A percentile compares a stretch with the other conserved stretches of the same genome.
Evolutionary conservation across 2,329 filamentous ascomycete genomes (phyloP).

Genomic region (Sporothrix brasiliensis): DNA sequence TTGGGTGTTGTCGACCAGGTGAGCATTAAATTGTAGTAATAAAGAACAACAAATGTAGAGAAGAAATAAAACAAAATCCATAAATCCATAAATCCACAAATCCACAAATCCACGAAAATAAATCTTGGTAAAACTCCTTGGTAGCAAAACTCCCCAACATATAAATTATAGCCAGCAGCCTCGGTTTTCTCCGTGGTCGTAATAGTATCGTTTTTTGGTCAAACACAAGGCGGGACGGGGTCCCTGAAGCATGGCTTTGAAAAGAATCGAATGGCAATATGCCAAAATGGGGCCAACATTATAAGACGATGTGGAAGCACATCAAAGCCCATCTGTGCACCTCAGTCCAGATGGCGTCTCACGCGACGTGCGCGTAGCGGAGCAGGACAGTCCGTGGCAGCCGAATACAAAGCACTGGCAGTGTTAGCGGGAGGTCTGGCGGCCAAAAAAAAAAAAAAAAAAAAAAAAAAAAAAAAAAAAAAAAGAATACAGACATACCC

Average conservation of each 20-base stretch:
- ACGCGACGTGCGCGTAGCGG: conserved; percentile 24
- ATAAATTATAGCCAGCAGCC: conserved; percentile 7
- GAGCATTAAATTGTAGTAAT: conserved; percentile 11
- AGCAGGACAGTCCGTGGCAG: conserved; percentile 7
- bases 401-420: conserved; percentile 20
- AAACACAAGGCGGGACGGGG: background rate
- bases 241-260: background rate
- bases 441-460: background rate
- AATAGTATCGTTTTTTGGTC: background rate
- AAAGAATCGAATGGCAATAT: background rate
- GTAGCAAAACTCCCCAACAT: background rate
- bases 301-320: background rate
- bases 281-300: background rate
- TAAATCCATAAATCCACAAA: too few relatives aligned
- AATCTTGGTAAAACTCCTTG: conserved; percentile 4
- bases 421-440: background rate
- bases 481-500: conserved; percentile 47
- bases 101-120: background rate
- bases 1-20: background rate
- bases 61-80: background rate
- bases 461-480: background rate
- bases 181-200: background rate
- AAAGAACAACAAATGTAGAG: background rate
- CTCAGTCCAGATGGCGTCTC: conserved; percentile 21
- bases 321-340: background rate